Evolutionary conservation across 805 yeast species (phyloP), one percentile per base, ranked within the genome.

Genomic region (Ogataea corticis): DNA sequence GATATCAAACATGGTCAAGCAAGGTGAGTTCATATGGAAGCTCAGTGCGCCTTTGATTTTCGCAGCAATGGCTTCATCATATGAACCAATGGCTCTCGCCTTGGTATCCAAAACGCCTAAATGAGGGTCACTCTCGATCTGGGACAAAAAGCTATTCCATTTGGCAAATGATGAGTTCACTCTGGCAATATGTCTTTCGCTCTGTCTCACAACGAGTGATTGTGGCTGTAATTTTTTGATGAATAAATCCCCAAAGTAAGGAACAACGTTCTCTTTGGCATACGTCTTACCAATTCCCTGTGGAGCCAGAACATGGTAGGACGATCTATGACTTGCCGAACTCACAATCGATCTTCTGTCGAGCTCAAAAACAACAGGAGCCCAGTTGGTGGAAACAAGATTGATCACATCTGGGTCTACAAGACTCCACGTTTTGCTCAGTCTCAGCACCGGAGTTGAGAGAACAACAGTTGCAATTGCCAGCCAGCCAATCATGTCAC

Each of bases 401-500:
- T 78, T 81, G 42, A 87, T 64, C 37, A 77, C 71, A 23, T 77
- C 76, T 16, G 76, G 74, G 12, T 85, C 77, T 3, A 90, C 87
- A 38, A 72, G 69, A 7, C 82, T 69, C 98, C 98, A 92, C 1
- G 91, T 76, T 43, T 77, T 75, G 21, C 77, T 69, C 37, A 92
- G 70, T 52, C 98, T 76, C 46, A 92, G 68, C 2, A 92, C 73
- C 0, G 97, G 96, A 44, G 85, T 79, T 0, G 96, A 86, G 57
- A 96, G 84, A 2, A 91, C 74, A 1, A 85, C 75, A 0, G 94
- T 82, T 1, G 96, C 88, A 54, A 92, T 81, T 0, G 96, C 96
- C 18, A 89, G 69, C 97, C 97, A 92, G 25, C 94, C 83, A 0
- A 90, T 91, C 91, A 89, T 88, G 61, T 92, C 96, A 40, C 98